Evolutionary conservation across 805 yeast genomes (phyloP).

Genomic region (Saccharomycopsis sp.): DNA sequence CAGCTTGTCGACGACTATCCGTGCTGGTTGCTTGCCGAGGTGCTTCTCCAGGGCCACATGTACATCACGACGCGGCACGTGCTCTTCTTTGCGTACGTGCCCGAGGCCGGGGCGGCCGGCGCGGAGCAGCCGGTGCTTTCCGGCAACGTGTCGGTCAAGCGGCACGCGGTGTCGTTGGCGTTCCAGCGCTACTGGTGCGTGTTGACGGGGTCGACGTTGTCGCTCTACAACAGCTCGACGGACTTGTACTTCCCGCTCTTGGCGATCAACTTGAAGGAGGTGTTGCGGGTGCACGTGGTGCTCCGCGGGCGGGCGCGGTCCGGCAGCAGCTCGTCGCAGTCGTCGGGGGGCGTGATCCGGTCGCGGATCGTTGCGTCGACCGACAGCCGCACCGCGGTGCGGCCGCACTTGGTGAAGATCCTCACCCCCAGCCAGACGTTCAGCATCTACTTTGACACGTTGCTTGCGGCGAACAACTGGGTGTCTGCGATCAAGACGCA

Average conservation of each 20-base stretch:
- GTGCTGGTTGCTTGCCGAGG: constrained; percentile 79
- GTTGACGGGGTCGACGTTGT: constrained; percentile 58
- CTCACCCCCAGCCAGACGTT: constrained; percentile 51
- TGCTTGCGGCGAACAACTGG: constrained; percentile 76
- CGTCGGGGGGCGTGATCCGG: not conserved
- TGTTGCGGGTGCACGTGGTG: constrained; percentile 51
- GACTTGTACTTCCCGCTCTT: constrained; percentile 80
- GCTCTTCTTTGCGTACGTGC: constrained; percentile 73
- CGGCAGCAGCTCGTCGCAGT: not conserved
- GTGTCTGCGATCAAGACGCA: constrained; percentile 64
- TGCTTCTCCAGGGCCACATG: constrained; percentile 78
- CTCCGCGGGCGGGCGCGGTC: constrained; percentile 28
- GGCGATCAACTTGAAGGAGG: constrained; percentile 64
- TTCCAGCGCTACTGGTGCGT: constrained; percentile 70
- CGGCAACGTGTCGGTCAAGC: constrained; percentile 44
- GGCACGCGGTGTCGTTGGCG: constrained; percentile 26
- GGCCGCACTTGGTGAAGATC: constrained; percentile 48
- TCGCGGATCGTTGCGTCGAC: not conserved
- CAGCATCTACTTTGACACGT: constrained; percentile 66
- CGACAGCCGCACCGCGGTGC: not conserved
- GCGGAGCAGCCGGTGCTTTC: constrained; percentile 29
- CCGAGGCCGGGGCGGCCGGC: constrained; percentile 32
- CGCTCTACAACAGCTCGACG: constrained; percentile 62
- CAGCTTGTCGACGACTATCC: constrained; percentile 53
- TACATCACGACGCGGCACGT: constrained; percentile 60